Percentiles rank a stretch among this genome's conserved stretches.
Conservation (phyloP, 1,284 basidiomycete species). For the Cryptococcus maquisensis region DNA sequence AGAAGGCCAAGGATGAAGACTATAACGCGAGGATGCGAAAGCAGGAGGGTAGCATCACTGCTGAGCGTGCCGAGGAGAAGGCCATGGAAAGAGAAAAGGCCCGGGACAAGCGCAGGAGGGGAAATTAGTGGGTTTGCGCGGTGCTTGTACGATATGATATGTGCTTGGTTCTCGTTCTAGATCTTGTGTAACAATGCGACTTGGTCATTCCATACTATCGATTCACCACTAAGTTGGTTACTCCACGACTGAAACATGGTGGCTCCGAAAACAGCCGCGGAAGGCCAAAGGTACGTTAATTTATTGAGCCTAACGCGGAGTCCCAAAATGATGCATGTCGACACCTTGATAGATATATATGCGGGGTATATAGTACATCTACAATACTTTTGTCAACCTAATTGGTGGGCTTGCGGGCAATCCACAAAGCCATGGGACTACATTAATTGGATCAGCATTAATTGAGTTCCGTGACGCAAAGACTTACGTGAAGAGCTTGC, state of each 20-base stretch:
- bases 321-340: background rate
- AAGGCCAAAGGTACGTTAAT: too few relatives aligned
- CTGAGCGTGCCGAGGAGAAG: conserved; percentile 94
- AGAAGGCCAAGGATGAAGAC: conserved; percentile 71
- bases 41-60: conserved; percentile 75
- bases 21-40: conserved; percentile 78
- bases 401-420: conserved; percentile 34
- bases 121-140: conserved; percentile 43
- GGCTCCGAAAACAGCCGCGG: too few relatives aligned
- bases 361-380: background rate
- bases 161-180: background rate
- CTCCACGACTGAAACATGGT: too few relatives aligned
- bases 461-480: background rate
- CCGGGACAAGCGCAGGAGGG: conserved; percentile 85
- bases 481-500: conserved; percentile 62
- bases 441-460: background rate
- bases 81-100: conserved; percentile 78
- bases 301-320: too few relatives aligned
- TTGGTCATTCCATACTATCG: too few relatives aligned
- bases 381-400: conserved; percentile 1
- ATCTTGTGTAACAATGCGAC: background rate
- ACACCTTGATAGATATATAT: background rate
- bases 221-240: too few relatives aligned
- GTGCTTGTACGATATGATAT: background rate
- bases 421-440: conserved; percentile 42